Evolutionary conservation across 805 yeast species (phyloP).

Genomic region (Zygotorulaspora danielsina): DNA sequence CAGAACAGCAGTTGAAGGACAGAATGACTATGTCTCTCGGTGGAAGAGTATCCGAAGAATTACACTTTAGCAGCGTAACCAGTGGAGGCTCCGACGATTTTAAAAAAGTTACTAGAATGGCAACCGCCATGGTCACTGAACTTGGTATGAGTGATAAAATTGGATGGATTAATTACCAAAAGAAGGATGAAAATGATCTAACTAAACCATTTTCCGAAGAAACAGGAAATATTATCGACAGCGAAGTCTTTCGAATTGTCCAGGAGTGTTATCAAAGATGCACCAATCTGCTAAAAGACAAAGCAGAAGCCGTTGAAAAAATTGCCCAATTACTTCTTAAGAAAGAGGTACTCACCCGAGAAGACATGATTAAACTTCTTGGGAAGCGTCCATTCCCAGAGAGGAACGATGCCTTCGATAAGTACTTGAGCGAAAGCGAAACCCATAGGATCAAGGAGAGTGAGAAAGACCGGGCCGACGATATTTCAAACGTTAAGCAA

Average conservation of each 20-base stretch:
- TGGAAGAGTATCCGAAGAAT: slow-evolving; percentile 94
- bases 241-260: slow-evolving; percentile 75
- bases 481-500: too few relatives aligned
- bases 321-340: slow-evolving; percentile 83
- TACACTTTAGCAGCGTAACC: slow-evolving; percentile 87
- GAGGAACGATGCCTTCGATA: slow-evolving; percentile 74
- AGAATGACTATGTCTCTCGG: slow-evolving; percentile 97
- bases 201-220: slow-evolving; percentile 88
- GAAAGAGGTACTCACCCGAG: slow-evolving; percentile 89
- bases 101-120: slow-evolving; percentile 91
- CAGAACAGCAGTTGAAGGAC: slow-evolving; percentile 73
- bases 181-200: slow-evolving; percentile 64
- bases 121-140: slow-evolving; percentile 85
- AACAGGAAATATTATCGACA: slow-evolving; percentile 76
- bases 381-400: slow-evolving; percentile 94
- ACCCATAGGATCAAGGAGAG: slow-evolving; percentile 25
- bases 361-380: slow-evolving; percentile 82
- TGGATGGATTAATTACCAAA: slow-evolving; percentile 72
- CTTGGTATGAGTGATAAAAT: slow-evolving; percentile 87
- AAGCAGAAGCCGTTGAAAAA: slow-evolving; percentile 67
- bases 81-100: slow-evolving; percentile 97
- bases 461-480: slow-evolving; percentile 17
- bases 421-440: slow-evolving; percentile 31
- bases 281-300: slow-evolving; percentile 59
- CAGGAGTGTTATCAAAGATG: slow-evolving; percentile 72